Base-by-base conservation (phyloP, 768 basidiomycete species). In the Boletus barrowsii region DNA sequence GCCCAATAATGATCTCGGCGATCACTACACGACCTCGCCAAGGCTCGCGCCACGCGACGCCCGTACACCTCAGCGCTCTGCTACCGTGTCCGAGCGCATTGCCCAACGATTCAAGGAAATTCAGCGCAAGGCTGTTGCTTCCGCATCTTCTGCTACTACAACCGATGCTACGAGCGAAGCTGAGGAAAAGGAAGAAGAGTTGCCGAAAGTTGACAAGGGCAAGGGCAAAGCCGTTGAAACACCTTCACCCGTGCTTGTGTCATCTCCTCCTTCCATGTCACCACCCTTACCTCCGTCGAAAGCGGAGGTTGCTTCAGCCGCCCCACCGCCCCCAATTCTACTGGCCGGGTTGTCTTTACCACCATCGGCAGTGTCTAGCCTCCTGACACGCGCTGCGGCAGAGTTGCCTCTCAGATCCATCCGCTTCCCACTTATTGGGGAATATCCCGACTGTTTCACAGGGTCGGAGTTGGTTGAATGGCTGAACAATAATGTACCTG, bases 391-490 rank as follows among this genome's bases (percentile, higher is more conserved):
- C 45, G 92, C 93, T 37, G 83, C 84, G 35, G 73, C 75, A 1
- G 87, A 91, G 61, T 73, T 93, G n/a, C 82, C 81, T 17, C 74
- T 92, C 30, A 80, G 84, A 33, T 72, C 87, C 8, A 77, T 93
- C 30, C 83, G 86, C 36, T 83, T 93, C 73, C 86, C 92, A 1
- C 72, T 93, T 14, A 65, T 93, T 11, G 91, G 91, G 43, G 90
- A 93, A 74, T 93, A 93, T 58, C 78, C 84, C 29, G 87, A 91
- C 53, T 87, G 88, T 54, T 95, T 96, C 71, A 85, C 83, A 15
- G 94, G 94, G 29, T 92, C 93, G 40, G 93, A 96, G 59, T 87
- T 97, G 58, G 88, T 87, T 10, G 78, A 80, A 5, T 97, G 93
- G 93, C 70, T 97, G 52, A 83, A 84, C 53, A 81, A 79, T 53